Evolutionary conservation across 306 rosid species (phyloP).

Genomic region (Lathyrus sativus): DNA sequence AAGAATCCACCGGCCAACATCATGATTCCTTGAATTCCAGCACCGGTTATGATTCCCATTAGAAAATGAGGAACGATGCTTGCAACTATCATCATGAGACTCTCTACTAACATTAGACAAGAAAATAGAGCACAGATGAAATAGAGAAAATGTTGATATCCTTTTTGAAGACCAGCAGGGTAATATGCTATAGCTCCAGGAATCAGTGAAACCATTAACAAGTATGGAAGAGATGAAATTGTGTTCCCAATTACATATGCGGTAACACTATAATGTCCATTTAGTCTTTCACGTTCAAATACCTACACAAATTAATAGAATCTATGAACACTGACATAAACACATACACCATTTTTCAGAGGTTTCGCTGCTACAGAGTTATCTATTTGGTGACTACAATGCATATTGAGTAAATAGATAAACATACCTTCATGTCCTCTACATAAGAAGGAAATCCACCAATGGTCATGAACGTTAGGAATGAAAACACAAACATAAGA

Average conservation of each 20-base stretch:
- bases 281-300: slow-evolving; percentile 68
- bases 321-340: too few relatives aligned
- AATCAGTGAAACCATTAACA: slow-evolving; percentile 48
- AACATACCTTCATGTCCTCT: slow-evolving; percentile 73
- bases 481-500: slow-evolving; percentile 63
- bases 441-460: slow-evolving; percentile 91
- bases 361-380: too few relatives aligned
- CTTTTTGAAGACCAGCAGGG: slow-evolving; percentile 58
- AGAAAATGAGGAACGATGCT: slow-evolving; percentile 69
- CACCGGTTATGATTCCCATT: slow-evolving; percentile 74
- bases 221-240: slow-evolving; percentile 59
- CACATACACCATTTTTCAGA: too few relatives aligned
- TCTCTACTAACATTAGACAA: slow-evolving; percentile 65
- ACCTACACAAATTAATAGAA: slow-evolving; percentile 41
- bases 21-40: slow-evolving; percentile 76
- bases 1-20: slow-evolving; percentile 61
- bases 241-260: slow-evolving; percentile 68
- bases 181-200: slow-evolving; percentile 61
- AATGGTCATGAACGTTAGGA: slow-evolving; percentile 80
- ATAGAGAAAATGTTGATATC: slow-evolving; percentile 45
- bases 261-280: slow-evolving; percentile 67
- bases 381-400: neutral
- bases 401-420: neutral
- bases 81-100: slow-evolving; percentile 80
- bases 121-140: slow-evolving; percentile 47